phyloP scores from a whole-genome alignment of 495 filamentous ascomycete species.

The Lophiostoma macrostomum region DNA sequence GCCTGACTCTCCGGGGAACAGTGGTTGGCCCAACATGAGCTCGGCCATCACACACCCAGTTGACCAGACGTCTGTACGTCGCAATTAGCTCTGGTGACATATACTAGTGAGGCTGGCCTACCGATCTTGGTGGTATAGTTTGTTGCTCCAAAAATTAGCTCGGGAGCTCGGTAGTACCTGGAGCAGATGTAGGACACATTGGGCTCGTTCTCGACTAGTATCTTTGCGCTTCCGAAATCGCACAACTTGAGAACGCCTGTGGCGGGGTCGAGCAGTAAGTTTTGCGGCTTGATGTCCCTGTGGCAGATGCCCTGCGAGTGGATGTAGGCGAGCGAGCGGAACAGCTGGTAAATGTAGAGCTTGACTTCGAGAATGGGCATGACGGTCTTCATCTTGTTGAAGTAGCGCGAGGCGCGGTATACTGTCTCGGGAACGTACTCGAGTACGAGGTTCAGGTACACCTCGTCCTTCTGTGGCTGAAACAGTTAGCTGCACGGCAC shows the following conservation, averaged over 20 bases:
- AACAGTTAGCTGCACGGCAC: constrained; percentile 16
- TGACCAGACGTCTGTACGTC: constrained; percentile 88
- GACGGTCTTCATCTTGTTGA: constrained; percentile 99
- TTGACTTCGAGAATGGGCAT: constrained; percentile 99
- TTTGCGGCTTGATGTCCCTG: constrained; percentile 98
- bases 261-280: constrained; percentile 85
- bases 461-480: constrained; percentile 70
- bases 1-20: constrained; percentile 98
- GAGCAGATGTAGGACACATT: constrained; percentile 99
- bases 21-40: constrained; percentile 95
- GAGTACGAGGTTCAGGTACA: constrained; percentile 96
- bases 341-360: constrained; percentile 99
- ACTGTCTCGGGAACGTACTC: constrained; percentile 99
- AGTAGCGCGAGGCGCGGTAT: constrained; percentile 96
- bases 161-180: constrained; percentile 95
- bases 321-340: constrained; percentile 96
- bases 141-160: constrained; percentile 97
- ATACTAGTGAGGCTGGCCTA: constrained; percentile 46
- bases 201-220: constrained; percentile 96
- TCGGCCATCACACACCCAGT: constrained; percentile 99
- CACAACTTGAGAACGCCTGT: constrained; percentile 94
- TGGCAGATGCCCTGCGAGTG: constrained; percentile 99
- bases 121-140: constrained; percentile 99
- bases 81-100: constrained; percentile 1
- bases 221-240: constrained; percentile 99